Evolutionary conservation across 176 grass and related monocot species (phyloP), one percentile per base, ranked within the genome.

Genomic region (Aegilops speltoides): DNA sequence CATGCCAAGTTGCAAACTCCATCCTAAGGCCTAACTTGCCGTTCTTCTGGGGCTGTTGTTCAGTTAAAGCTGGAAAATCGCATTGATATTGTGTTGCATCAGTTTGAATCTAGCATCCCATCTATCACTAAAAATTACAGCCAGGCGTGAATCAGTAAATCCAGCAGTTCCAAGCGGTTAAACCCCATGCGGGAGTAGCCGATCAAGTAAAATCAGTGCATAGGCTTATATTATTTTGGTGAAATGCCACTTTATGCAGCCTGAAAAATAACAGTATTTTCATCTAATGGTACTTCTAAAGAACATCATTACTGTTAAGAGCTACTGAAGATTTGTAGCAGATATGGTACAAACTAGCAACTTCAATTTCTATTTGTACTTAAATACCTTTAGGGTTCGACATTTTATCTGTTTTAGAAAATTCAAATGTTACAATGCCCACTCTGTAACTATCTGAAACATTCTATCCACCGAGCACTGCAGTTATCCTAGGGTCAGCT

Each of bases 41-140:
- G 22, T 69, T 46, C 36, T 57, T 10, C 19, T 6, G 28, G 10
- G 23, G 11, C 17, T 72, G 77, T 32, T 63, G 19, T 63, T 77
- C 36, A 70, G 29, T 76, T 89, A 38, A 89, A 66, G 28, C 50
- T 82, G 41, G 70, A 83, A 86, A 63, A 82, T n/a, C 12, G 6
- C 23, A 59, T 59, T 25, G 17, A 25, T 41, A 68, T 70, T 77
- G 36, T 76, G 19, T 57, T 43, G 29, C 11, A 57, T 41, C 43
- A 9, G 34, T 76, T 76, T 37, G 25, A 85, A 76, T 69, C 14
- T 11, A 77, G 19, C 10, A 82, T 26, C 34, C 24, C 10, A 48
- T 71, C 22, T 43, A 45, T 50, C 28, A 62, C 10, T 16, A n/a
- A 50, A 64, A 45, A 22, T 68, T 80, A 80, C 1, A 78, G 50